phyloP scores from a whole-genome alignment of 306 rosid species.

The Fragaria iinumae region DNA sequence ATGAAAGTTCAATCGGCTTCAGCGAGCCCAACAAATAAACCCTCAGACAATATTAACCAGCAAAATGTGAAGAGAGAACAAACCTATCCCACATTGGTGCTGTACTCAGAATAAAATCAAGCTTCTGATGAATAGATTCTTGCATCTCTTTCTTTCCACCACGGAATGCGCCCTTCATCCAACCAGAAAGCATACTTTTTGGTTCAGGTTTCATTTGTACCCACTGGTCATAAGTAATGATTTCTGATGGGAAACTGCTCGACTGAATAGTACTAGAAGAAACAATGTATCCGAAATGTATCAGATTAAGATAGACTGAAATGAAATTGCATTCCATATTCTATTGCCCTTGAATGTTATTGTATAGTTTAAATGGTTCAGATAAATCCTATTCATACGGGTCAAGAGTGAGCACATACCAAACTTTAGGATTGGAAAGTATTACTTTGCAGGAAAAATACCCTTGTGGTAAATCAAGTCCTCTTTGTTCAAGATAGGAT shows the following conservation, averaged over 20 bases:
- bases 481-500: constrained; percentile 92
- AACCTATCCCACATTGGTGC: constrained; percentile 99
- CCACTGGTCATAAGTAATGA: constrained; percentile 73
- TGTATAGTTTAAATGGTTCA: background rate
- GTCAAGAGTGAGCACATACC: constrained; percentile 49
- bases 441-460: constrained; percentile 72
- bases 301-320: background rate
- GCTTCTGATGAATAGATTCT: constrained; percentile 60
- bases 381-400: background rate
- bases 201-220: constrained; percentile 60
- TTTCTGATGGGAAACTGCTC: constrained; percentile 66
- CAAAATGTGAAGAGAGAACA: constrained; percentile 31
- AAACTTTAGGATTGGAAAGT: constrained; percentile 75
- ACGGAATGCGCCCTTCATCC: constrained; percentile 67
- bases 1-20: background rate
- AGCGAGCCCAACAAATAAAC: constrained; percentile 2
- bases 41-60: constrained; percentile 2
- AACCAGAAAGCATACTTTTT: constrained; percentile 53
- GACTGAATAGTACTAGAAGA: constrained; percentile 52
- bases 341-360: background rate
- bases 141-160: constrained; percentile 67
- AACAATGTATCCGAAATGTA: constrained; percentile 5
- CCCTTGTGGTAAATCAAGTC: constrained; percentile 64
- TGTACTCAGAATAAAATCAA: constrained; percentile 62
- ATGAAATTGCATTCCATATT: background rate